Conservation (phyloP, 1,139 yeast species). For the Geotrichum restrictum region DNA sequence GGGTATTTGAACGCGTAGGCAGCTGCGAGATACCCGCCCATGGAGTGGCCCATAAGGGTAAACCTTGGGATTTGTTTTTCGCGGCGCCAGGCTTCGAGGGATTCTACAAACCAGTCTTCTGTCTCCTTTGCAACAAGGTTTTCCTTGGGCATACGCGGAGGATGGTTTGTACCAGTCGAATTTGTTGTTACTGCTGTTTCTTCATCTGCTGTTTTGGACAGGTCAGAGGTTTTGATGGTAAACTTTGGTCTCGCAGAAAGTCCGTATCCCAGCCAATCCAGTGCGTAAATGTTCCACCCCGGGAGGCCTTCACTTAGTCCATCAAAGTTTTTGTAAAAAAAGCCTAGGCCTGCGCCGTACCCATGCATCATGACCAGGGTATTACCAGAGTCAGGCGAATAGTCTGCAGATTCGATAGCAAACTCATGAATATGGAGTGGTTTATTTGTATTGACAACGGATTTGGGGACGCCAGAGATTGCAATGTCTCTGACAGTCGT, state of each 20-base stretch:
- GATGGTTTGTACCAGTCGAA: not conserved
- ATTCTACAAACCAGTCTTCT: slow-evolving; percentile 70
- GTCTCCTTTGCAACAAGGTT: slow-evolving; percentile 49
- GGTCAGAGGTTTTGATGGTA: slow-evolving; percentile 32
- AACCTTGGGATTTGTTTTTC: slow-evolving; percentile 46
- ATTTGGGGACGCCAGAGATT: slow-evolving; percentile 47
- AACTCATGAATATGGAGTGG: slow-evolving; percentile 55
- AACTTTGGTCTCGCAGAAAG: slow-evolving; percentile 61
- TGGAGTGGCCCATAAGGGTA: slow-evolving; percentile 77
- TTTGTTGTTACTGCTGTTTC: not conserved
- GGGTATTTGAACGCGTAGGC: slow-evolving; percentile 76
- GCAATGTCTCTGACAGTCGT: slow-evolving; percentile 37
- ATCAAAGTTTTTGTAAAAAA: slow-evolving; percentile 70
- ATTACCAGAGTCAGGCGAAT: slow-evolving; percentile 16
- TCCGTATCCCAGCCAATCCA: slow-evolving; percentile 80
- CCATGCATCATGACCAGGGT: slow-evolving; percentile 70
- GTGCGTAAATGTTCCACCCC: slow-evolving; percentile 49
- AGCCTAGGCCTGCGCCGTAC: slow-evolving; percentile 78
- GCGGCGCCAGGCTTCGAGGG: slow-evolving; percentile 71
- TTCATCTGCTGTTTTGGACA: slow-evolving; percentile 29
- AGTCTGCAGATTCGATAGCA: slow-evolving; percentile 31
- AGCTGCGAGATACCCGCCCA: slow-evolving; percentile 80
- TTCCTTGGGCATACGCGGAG: slow-evolving; percentile 34
- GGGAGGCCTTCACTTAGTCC: slow-evolving; percentile 37
- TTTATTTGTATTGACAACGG: slow-evolving; percentile 50